Percentiles rank a stretch among this genome's conserved stretches.
phyloP scores from a whole-genome alignment of 805 yeast genomes.

The Brettanomyces sp. region DNA sequence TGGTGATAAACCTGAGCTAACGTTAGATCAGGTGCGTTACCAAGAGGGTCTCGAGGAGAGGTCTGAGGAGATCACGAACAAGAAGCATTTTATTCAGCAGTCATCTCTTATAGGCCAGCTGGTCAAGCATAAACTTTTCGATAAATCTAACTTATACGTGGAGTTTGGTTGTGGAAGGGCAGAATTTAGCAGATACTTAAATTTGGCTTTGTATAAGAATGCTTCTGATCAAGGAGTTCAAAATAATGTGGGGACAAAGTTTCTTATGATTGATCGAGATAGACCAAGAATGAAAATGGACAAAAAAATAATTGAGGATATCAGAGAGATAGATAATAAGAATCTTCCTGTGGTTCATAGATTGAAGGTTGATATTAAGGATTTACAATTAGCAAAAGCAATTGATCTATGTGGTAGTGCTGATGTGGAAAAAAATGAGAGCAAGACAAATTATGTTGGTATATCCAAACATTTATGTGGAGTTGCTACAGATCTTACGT shows the following conservation, averaged over 20 bases:
- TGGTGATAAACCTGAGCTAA: conserved; percentile 4
- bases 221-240: not conserved
- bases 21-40: conserved; percentile 15
- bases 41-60: conserved; percentile 31
- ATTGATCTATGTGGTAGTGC: conserved; percentile 16
- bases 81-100: conserved; percentile 78
- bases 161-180: conserved; percentile 94
- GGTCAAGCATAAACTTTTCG: conserved; percentile 31
- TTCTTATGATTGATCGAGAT: conserved; percentile 66
- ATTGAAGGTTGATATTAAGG: conserved; percentile 72
- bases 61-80: conserved; percentile 40
- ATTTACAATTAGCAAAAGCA: conserved; percentile 44
- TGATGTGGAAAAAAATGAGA: conserved; percentile 6
- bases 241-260: conserved; percentile 16
- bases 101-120: conserved; percentile 69
- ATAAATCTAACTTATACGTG: conserved; percentile 30
- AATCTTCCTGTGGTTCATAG: conserved; percentile 26
- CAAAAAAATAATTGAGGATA: conserved; percentile 51
- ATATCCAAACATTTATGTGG: conserved; percentile 90
- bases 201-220: conserved; percentile 19
- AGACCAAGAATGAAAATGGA: conserved; percentile 75
- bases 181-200: conserved; percentile 63
- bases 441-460: conserved; percentile 31
- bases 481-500: conserved; percentile 82
- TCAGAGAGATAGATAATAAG: conserved; percentile 16